phyloP scores from a whole-genome alignment of 2,329 filamentous ascomycete genomes.

The Verticillium tricorpus region DNA sequence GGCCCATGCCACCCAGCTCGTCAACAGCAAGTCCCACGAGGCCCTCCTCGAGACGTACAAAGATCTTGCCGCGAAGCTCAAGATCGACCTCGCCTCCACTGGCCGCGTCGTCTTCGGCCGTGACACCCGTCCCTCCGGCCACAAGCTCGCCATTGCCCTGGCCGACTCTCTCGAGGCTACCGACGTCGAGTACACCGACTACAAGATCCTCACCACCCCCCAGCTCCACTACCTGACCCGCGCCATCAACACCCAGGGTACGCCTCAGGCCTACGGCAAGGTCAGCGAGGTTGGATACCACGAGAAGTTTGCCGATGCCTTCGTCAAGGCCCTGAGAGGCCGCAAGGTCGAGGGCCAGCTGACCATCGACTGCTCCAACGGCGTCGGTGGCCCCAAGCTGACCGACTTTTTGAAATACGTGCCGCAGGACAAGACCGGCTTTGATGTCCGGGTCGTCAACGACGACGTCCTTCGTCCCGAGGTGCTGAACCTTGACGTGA shows the following conservation, averaged over 20 bases:
- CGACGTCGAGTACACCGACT: slow-evolving; percentile 72
- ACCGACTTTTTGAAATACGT: slow-evolving; percentile 80
- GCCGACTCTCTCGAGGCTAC: slow-evolving; percentile 75
- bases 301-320: slow-evolving; percentile 81
- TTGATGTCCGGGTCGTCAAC: slow-evolving; percentile 85
- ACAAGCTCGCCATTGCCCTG: slow-evolving; percentile 74
- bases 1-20: slow-evolving; percentile 77
- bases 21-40: slow-evolving; percentile 76
- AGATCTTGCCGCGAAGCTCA: slow-evolving; percentile 68
- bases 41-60: slow-evolving; percentile 73
- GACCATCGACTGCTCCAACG: slow-evolving; percentile 93
- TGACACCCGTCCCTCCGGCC: slow-evolving; percentile 90
- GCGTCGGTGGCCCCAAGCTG: slow-evolving; percentile 90
- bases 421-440: slow-evolving; percentile 60
- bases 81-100: slow-evolving; percentile 65
- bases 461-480: slow-evolving; percentile 90
- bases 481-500: slow-evolving; percentile 80
- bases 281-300: slow-evolving; percentile 92
- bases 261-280: slow-evolving; percentile 81
- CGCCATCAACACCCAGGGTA: slow-evolving; percentile 88
- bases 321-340: slow-evolving; percentile 75
- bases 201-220: slow-evolving; percentile 91
- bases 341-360: slow-evolving; percentile 70
- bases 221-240: slow-evolving; percentile 96
- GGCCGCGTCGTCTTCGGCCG: slow-evolving; percentile 85